Base-by-base conservation (phyloP, 768 basidiomycete genomes). In the Pholiota microspora region DNA sequence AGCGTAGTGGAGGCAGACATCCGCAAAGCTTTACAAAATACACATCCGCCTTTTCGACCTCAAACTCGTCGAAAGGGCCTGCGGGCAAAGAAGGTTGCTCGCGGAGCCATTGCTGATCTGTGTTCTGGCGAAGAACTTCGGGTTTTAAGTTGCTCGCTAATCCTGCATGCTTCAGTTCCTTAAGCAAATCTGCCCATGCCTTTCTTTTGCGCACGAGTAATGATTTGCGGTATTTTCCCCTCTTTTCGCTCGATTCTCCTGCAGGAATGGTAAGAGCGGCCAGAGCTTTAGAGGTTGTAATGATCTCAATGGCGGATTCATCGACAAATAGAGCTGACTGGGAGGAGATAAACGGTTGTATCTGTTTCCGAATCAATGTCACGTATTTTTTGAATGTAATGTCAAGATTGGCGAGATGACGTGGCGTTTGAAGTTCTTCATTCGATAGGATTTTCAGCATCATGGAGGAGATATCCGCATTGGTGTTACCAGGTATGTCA, bases 141-240 rank as follows among this genome's bases (percentile, higher is more conserved):
- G 91, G 81, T 64, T 87, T 89, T 48, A 92, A 71, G 49, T 82
- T 88, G 35, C 76, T 69, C 0, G 92, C 75, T 49, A 98, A 77
- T 16, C 97, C 97, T 16, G 82, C 75, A 1, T 81, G 79, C 67
- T 91, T 91, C 50, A 97, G 73, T 64, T 94, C 93, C 69, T 94
- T 96, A 58, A 97, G 74, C 16, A 97, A 75, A 65, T 98, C 94
- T 24, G 88, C 86, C 82, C 88, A 93, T 0, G 94, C 94, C 64
- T 91, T 92, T 57, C 89, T 77, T 73, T 98, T 99, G 45, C 92
- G 82, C 3, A 82, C 81, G 35, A 89, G 75, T 8, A 98, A 70
- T 18, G 85, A 82, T 67, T 94, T 95, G 50, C 71, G 77, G 59
- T 78, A 81, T 71, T 84, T 90, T 55, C 72, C 81, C 56, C 76